Percentiles rank a stretch among this genome's conserved stretches.
Conservation (phyloP, 768 basidiomycete species). For the Leccinum uliginosum region DNA sequence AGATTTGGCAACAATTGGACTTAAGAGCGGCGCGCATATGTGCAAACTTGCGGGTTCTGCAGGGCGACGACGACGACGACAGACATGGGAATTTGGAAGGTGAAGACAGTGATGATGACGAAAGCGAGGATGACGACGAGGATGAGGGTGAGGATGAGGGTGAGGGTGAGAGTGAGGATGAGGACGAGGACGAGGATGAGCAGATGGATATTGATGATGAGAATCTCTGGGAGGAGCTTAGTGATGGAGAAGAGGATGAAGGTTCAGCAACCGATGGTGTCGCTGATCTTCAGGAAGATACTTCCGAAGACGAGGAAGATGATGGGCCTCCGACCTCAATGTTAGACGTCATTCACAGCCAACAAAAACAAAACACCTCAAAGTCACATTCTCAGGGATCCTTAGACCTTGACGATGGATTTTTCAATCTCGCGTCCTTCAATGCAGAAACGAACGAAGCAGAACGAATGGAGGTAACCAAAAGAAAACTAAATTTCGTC, state of each 20-base stretch:
- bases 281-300: constrained; percentile 36
- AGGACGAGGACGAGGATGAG: constrained; percentile 32
- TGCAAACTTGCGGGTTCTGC: constrained; percentile 63
- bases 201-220: constrained; percentile 26
- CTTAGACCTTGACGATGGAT: constrained; percentile 75
- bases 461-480: constrained; percentile 59
- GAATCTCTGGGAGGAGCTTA: constrained; percentile 26
- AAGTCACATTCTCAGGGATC: constrained; percentile 27
- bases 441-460: constrained; percentile 80
- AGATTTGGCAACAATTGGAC: constrained; percentile 94
- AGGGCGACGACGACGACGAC: constrained; percentile 44
- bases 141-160: constrained; percentile 21
- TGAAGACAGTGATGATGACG: constrained; percentile 16
- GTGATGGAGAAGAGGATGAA: constrained; percentile 19
- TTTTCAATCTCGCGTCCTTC: constrained; percentile 86
- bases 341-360: constrained; percentile 23
- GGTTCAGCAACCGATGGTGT: constrained; percentile 25
- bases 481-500: constrained; percentile 53
- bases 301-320: constrained; percentile 36
- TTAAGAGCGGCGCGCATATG: constrained; percentile 69
- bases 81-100: constrained; percentile 22
- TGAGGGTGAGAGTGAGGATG: constrained; percentile 21
- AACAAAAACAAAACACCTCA: constrained; percentile 21
- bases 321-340: constrained; percentile 20
- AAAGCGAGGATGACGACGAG: constrained; percentile 26